A percentile compares a stretch with the other conserved stretches of the same genome.
These are phyloP conservation scores for Mrakia gelida DNA, from an alignment of 768 basidiomycete genomes.

Conservation along the genomic window DNA sequence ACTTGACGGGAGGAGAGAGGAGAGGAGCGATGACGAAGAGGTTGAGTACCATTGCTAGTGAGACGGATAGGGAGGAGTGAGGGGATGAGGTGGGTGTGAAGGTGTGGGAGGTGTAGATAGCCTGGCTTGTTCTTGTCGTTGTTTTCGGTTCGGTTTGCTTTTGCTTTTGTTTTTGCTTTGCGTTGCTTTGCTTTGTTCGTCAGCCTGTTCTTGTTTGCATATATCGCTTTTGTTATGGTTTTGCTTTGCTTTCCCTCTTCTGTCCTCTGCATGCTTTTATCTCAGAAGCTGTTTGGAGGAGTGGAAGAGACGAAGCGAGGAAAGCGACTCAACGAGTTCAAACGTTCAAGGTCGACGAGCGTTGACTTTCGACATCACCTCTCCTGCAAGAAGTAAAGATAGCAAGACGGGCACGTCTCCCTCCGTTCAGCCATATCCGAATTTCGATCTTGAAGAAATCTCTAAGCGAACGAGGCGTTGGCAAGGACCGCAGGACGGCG, in stretches of 20 bases:
- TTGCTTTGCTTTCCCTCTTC: too few relatives aligned
- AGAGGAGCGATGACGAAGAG: neutral
- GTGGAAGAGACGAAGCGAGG: too few relatives aligned
- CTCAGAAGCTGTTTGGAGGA: neutral
- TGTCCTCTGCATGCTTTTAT: too few relatives aligned
- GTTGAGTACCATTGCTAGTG: constrained; percentile 12
- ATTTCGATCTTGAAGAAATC: neutral
- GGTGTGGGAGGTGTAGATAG: neutral
- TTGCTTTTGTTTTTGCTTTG: neutral
- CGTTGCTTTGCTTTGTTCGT: neutral
- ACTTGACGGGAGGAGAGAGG: neutral
- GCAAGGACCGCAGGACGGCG: neutral
- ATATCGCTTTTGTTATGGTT: too few relatives aligned
- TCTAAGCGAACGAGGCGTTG: neutral
- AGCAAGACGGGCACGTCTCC: too few relatives aligned
- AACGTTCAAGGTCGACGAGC: neutral
- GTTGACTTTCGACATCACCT: too few relatives aligned
- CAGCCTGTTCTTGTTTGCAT: neutral
- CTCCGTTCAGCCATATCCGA: neutral
- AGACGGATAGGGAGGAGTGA: neutral
- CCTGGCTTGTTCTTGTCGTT: too few relatives aligned
- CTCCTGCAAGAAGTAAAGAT: too few relatives aligned
- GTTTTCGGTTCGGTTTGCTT: neutral
- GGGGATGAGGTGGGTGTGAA: neutral
- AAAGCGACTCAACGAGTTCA: too few relatives aligned